phyloP scores from a whole-genome alignment of 768 basidiomycete genomes.

The Tylopilus sp. region DNA sequence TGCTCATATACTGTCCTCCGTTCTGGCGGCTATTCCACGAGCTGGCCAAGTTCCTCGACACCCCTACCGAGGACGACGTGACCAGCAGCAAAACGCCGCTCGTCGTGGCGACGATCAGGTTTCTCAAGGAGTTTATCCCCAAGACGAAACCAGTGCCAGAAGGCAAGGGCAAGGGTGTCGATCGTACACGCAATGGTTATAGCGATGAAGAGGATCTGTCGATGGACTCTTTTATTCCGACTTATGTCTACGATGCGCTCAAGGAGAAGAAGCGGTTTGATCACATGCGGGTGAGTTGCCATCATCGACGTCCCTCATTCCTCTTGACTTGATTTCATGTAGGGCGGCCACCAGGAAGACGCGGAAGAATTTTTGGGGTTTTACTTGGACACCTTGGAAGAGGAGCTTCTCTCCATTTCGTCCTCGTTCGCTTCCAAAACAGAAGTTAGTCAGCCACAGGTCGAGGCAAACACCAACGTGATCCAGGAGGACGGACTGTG shows the following conservation, averaged over 20 bases:
- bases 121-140: conserved; percentile 71
- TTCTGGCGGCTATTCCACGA: conserved; percentile 78
- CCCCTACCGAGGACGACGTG: conserved; percentile 25
- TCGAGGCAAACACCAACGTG: conserved; percentile 9
- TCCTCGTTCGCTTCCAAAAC: conserved; percentile 46
- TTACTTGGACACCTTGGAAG: conserved; percentile 91
- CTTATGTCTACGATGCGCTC: conserved; percentile 87
- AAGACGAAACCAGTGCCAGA: conserved; percentile 20
- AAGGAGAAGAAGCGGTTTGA: conserved; percentile 93
- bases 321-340: conserved; percentile 2
- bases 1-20: conserved; percentile 83
- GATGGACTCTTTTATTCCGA: conserved; percentile 76
- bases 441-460: conserved; percentile 18
- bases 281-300: conserved; percentile 72
- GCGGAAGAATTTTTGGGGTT: conserved; percentile 99
- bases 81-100: conserved; percentile 45
- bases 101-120: conserved; percentile 65
- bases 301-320: conserved; percentile 1
- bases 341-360: conserved; percentile 95
- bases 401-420: conserved; percentile 76
- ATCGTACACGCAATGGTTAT: conserved; percentile 23
- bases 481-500: conserved; percentile 67
- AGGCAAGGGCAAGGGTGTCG: conserved; percentile 41
- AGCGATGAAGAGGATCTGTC: conserved; percentile 47
- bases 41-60: conserved; percentile 52